Conservation (phyloP, 1,284 basidiomycete genomes). For the Anthracocystis setariae region DNA sequence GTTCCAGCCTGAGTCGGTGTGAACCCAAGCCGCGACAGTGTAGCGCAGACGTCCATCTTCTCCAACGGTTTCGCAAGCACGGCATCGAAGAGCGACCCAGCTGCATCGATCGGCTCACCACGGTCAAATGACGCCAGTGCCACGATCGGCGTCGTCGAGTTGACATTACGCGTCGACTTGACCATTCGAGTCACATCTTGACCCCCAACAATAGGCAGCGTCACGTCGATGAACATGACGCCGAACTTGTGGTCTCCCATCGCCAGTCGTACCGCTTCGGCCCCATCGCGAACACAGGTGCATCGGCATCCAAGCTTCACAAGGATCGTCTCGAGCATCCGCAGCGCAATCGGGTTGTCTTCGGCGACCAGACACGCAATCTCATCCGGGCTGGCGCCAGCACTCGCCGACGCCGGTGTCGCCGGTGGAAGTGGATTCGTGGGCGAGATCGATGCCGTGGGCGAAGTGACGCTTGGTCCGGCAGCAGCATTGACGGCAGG, state of each 20-base stretch:
- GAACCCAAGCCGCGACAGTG: conserved; percentile 52
- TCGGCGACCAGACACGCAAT: conserved; percentile 94
- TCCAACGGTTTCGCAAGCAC: conserved; percentile 61
- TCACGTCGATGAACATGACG: conserved; percentile 84
- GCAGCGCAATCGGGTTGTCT: conserved; percentile 82
- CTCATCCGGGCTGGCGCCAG: conserved; percentile 62
- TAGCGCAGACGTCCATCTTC: conserved; percentile 54
- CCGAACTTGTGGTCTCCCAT: conserved; percentile 87
- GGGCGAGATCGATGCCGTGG: conserved; percentile 28
- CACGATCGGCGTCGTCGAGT: conserved; percentile 87
- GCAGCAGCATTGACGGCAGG: conserved; percentile 7
- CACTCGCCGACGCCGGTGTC: conserved; percentile 8
- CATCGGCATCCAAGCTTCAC: conserved; percentile 91
- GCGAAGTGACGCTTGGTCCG: conserved; percentile 10
- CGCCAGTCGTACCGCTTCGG: conserved; percentile 93
- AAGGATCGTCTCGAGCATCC: conserved; percentile 83
- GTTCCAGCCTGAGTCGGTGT: conserved; percentile 35
- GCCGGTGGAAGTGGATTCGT: conserved; percentile 17
- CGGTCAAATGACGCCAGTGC: conserved; percentile 73
- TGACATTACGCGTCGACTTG: conserved; percentile 92
- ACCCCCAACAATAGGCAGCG: conserved; percentile 91
- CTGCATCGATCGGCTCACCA: conserved; percentile 52
- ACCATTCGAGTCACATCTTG: conserved; percentile 92
- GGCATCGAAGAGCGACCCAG: conserved; percentile 70
- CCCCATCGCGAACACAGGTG: conserved; percentile 92